phyloP scores from a whole-genome alignment of 352 stramenopile species.

The Pythium biforme region DNA sequence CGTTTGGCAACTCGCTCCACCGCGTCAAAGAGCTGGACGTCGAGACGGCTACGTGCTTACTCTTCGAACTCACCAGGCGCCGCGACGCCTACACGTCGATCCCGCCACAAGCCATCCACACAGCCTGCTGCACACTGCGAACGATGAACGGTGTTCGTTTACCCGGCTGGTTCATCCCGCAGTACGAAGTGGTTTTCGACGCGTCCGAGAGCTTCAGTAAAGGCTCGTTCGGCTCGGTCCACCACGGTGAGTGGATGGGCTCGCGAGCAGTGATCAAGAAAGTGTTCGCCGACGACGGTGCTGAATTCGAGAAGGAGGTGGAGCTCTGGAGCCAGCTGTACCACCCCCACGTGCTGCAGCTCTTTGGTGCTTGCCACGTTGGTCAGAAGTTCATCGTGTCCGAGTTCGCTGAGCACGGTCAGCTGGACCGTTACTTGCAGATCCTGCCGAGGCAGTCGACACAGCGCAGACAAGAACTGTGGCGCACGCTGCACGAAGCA shows the following conservation, averaged over 20 bases:
- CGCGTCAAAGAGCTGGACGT: neutral
- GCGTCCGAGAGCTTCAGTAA: conserved; percentile 16
- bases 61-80: conserved; percentile 7
- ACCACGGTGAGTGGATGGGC: conserved; percentile 34
- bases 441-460: conserved; percentile 1
- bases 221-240: conserved; percentile 31
- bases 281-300: conserved; percentile 11
- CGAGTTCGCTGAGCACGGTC: conserved; percentile 39
- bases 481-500: conserved; percentile 37
- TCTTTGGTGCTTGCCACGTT: conserved; percentile 45
- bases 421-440: conserved; percentile 41
- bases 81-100: conserved; percentile 1
- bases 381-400: conserved; percentile 38
- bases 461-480: conserved; percentile 25
- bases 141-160: neutral
- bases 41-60: neutral
- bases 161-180: conserved; percentile 15
- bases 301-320: conserved; percentile 35
- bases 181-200: conserved; percentile 13
- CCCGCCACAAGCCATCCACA: neutral
- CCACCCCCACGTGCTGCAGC: conserved; percentile 37
- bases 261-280: conserved; percentile 40
- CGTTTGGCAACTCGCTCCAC: neutral
- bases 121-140: neutral
- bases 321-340: conserved; percentile 35